Conservation (phyloP, 208 protist genomes). For the Acanthamoeba healyi region DNA sequence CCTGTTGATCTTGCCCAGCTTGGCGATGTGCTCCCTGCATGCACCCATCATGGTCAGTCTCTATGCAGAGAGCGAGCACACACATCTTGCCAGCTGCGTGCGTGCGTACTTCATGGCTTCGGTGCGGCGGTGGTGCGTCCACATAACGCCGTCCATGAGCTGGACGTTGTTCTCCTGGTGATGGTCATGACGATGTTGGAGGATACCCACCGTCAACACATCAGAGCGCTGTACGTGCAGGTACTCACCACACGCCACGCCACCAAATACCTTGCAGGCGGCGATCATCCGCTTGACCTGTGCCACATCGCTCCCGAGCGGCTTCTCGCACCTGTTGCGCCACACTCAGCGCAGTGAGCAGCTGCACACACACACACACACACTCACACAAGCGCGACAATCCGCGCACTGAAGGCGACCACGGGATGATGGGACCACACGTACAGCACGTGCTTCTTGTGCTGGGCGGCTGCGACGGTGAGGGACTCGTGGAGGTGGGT, state of each 20-base stretch:
- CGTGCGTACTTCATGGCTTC: constrained; percentile 1
- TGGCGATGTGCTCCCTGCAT: constrained; percentile 53
- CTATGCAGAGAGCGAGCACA: background rate
- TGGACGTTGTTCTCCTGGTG: constrained; percentile 49
- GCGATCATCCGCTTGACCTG: constrained; percentile 28
- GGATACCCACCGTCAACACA: no score
- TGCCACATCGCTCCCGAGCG: background rate
- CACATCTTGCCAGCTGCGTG: background rate
- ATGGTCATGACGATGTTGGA: no score
- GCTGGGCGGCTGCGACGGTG: constrained; percentile 8
- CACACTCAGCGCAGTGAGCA: no score
- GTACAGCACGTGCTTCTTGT: constrained; percentile 62
- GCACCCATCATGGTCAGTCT: background rate
- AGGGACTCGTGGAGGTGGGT: constrained; percentile 20
- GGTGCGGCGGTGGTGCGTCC: constrained; percentile 22
- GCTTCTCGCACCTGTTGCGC: constrained; percentile 29
- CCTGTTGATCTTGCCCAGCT: constrained; percentile 39
- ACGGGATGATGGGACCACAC: background rate
- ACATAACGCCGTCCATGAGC: constrained; percentile 60
- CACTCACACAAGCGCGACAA: no score
- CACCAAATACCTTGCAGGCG: background rate
- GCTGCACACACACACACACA: no score
- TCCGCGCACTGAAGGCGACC: background rate
- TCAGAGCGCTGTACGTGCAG: no score
- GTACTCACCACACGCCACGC: no score